Conservation (phyloP, 768 basidiomycete species). For the Termitomyces bulborhizus region DNA sequence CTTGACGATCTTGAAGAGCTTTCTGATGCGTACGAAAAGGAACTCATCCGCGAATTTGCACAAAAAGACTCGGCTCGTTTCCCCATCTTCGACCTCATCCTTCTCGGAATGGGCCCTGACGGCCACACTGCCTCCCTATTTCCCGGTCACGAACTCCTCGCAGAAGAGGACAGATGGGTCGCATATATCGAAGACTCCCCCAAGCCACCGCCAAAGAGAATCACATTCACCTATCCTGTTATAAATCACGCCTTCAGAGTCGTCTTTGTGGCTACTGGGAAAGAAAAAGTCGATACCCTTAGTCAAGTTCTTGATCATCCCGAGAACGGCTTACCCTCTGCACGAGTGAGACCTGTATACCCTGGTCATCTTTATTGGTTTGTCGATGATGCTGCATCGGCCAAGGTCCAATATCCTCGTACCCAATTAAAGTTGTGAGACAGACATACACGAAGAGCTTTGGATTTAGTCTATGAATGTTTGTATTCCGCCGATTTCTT, state of each 20-base stretch:
- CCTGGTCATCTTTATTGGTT: constrained; percentile 96
- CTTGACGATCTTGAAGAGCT: constrained; percentile 77
- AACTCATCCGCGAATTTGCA: constrained; percentile 88
- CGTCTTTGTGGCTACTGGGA: constrained; percentile 85
- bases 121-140: constrained; percentile 99
- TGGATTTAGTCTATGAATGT: constrained; percentile 1
- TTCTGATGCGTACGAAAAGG: constrained; percentile 71
- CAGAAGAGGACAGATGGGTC: constrained; percentile 92
- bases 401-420: constrained; percentile 51
- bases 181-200: constrained; percentile 91
- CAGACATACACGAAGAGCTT: not conserved
- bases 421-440: constrained; percentile 50
- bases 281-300: constrained; percentile 74
- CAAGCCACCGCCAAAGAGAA: constrained; percentile 84
- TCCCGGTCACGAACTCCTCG: constrained; percentile 81
- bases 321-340: constrained; percentile 74
- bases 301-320: constrained; percentile 72
- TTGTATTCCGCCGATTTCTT: not conserved
- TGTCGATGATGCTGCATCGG: constrained; percentile 78
- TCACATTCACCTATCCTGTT: constrained; percentile 90
- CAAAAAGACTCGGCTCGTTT: constrained; percentile 91
- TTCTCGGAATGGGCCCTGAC: constrained; percentile 95
- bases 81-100: constrained; percentile 95
- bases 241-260: constrained; percentile 85
- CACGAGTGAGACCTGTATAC: constrained; percentile 67